Evolutionary conservation across 2,329 filamentous ascomycete species (phyloP).

Genomic region (Clonostachys chloroleuca): DNA sequence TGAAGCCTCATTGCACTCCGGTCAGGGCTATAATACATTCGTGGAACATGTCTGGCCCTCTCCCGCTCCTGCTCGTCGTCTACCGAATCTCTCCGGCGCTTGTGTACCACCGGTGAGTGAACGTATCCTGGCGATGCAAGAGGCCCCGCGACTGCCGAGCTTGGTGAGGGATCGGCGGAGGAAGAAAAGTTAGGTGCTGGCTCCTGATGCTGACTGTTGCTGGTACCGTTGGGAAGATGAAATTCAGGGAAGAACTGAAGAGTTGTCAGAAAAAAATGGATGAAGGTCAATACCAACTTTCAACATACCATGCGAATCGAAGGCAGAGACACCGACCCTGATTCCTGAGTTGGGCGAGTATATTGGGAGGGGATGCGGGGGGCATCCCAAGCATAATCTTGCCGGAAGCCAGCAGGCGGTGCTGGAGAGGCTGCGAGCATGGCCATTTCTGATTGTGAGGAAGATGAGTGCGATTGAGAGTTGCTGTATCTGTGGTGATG

Average conservation of each 20-base stretch:
- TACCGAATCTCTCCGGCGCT: conserved; percentile 39
- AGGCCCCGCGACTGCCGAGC: conserved; percentile 16
- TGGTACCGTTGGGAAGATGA: conserved; percentile 21
- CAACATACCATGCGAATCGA: conserved; percentile 46
- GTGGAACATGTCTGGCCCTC: conserved; percentile 37
- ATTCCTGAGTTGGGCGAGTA: not conserved
- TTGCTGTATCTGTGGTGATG: conserved; percentile 14
- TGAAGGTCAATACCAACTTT: not conserved
- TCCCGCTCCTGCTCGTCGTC: conserved; percentile 33
- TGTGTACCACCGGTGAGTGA: conserved; percentile 41
- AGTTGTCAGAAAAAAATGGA: too few species aligned
- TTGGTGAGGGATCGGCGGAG: conserved; percentile 24
- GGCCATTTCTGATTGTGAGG: conserved; percentile 37
- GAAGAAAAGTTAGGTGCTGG: too few species aligned
- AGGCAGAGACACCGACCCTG: conserved; percentile 34
- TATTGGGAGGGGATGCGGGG: conserved; percentile 12
- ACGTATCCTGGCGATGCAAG: conserved; percentile 40
- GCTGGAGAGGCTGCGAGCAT: conserved; percentile 38
- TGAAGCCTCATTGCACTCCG: not conserved
- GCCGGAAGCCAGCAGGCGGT: conserved; percentile 31
- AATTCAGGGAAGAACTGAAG: conserved; percentile 38
- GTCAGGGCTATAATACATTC: conserved; percentile 34
- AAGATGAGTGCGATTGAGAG: conserved; percentile 13
- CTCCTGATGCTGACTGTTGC: too few species aligned
- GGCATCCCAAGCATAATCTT: conserved; percentile 32